phyloP scores from a whole-genome alignment of 768 basidiomycete genomes.

The Daedalea quercina region DNA sequence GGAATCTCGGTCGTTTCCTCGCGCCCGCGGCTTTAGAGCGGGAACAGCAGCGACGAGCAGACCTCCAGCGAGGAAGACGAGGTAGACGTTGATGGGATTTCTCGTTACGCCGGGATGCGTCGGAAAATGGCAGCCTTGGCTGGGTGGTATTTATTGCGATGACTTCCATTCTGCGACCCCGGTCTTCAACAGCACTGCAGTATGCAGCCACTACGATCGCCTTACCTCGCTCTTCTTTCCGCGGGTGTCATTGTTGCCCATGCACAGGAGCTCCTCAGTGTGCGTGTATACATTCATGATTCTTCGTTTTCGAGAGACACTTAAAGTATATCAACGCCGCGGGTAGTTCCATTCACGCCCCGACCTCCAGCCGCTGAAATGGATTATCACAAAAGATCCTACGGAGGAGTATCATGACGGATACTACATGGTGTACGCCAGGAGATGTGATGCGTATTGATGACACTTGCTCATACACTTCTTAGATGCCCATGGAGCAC shows the following conservation, averaged over 20 bases:
- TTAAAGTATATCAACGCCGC: neutral
- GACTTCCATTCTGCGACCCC: neutral
- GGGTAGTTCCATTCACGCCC: neutral
- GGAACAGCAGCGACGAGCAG: neutral
- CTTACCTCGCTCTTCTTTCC: neutral
- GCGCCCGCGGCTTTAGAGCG: neutral
- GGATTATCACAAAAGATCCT: neutral
- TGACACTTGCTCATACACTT: neutral
- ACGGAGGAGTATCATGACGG: neutral
- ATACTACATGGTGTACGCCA: neutral
- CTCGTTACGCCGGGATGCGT: neutral
- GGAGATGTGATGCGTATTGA: neutral
- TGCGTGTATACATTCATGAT: neutral
- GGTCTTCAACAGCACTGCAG: neutral
- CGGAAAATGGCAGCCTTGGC: neutral
- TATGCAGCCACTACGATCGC: neutral
- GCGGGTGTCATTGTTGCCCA: neutral
- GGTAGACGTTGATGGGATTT: neutral
- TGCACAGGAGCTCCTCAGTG: neutral
- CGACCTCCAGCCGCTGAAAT: neutral
- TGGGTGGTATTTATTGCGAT: neutral
- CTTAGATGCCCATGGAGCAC: neutral
- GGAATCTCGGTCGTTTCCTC: neutral
- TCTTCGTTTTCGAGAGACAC: neutral
- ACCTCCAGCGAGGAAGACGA: neutral